Conservation (phyloP, 2,329 filamentous ascomycete genomes). For the Diaporthe ilicicola region DNA sequence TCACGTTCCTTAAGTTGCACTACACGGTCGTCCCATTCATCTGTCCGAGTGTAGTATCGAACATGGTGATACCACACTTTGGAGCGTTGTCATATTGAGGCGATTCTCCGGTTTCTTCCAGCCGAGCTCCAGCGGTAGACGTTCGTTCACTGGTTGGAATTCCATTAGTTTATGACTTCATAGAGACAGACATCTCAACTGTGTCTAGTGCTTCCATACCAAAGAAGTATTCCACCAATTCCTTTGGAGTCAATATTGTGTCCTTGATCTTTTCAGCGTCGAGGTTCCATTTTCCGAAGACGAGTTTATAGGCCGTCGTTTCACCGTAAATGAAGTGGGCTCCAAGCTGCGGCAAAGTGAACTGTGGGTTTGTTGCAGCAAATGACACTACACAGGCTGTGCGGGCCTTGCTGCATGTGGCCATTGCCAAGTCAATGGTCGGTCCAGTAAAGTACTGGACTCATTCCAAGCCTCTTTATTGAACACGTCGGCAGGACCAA, state of each 20-base stretch:
- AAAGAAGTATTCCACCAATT: not conserved
- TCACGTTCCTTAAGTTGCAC: too few relatives aligned
- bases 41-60: not conserved
- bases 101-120: conserved; percentile 34
- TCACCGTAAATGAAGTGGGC: not conserved
- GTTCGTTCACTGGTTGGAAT: not conserved
- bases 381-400: not conserved
- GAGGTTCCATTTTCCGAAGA: not conserved
- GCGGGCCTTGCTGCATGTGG: not conserved
- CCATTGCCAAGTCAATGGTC: not conserved
- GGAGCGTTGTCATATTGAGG: not conserved
- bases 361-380: not conserved
- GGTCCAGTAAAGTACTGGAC: not conserved
- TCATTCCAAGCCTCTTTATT: not conserved
- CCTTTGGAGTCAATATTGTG: not conserved
- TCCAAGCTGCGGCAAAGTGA: not conserved
- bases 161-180: not conserved
- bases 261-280: not conserved
- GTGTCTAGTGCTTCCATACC: not conserved
- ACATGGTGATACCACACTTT: not conserved
- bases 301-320: not conserved
- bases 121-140: conserved; percentile 26
- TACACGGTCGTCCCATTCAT: not conserved
- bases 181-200: not conserved
- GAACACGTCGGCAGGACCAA: not conserved